Evolutionary conservation across 441 rosid genomes (phyloP).

Genomic region (Populus tomentosa): DNA sequence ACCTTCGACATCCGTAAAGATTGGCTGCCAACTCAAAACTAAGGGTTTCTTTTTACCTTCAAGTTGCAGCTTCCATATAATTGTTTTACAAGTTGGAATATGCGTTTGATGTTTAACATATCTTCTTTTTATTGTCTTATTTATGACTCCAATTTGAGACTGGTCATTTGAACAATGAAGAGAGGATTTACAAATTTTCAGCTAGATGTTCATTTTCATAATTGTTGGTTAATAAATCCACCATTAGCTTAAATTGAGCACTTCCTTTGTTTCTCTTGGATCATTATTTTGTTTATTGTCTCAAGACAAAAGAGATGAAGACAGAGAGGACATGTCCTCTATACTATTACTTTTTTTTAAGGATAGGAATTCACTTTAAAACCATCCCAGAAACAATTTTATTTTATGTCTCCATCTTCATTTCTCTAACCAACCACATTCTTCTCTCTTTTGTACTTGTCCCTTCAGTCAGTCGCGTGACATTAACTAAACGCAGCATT

Average conservation of each 20-base stretch:
- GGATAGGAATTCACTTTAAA: not conserved
- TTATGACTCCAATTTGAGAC: slow-evolving; percentile 19
- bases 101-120: slow-evolving; percentile 21
- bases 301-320: too few species aligned
- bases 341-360: not conserved
- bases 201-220: slow-evolving; percentile 19
- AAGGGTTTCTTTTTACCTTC: not conserved
- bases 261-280: not conserved
- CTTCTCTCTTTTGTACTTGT: too few species aligned
- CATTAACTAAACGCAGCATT: not conserved
- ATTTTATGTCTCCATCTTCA: too few species aligned
- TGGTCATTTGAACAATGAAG: slow-evolving; percentile 23
- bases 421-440: too few species aligned
- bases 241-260: slow-evolving; percentile 13
- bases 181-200: slow-evolving; percentile 6
- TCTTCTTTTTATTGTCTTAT: slow-evolving; percentile 21
- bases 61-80: not conserved
- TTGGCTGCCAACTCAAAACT: slow-evolving; percentile 23
- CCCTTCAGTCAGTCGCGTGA: not conserved
- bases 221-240: slow-evolving; percentile 18
- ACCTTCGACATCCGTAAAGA: slow-evolving; percentile 81
- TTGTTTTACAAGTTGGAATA: slow-evolving; percentile 19
- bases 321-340: not conserved
- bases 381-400: not conserved
- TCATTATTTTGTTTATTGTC: not conserved